Percentiles rank a stretch among this genome's conserved stretches.
phyloP scores from a whole-genome alignment of 2,329 filamentous ascomycete genomes.

The Aspergillus aculeatus region DNA sequence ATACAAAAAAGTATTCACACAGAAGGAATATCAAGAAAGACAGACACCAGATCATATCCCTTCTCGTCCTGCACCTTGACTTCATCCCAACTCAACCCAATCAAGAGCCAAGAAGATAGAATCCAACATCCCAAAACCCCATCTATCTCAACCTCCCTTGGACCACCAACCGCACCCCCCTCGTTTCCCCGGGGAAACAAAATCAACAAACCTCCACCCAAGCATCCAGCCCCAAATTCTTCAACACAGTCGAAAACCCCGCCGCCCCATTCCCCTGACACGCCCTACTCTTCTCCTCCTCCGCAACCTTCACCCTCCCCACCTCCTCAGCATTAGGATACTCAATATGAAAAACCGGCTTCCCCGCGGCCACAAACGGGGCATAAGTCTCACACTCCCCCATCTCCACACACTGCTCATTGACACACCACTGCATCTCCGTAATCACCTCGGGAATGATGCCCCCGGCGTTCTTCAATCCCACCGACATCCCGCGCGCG shows the following conservation, averaged over 20 bases:
- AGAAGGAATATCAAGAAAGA: neutral
- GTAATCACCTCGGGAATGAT: conserved; percentile 55
- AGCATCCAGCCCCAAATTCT: conserved; percentile 62
- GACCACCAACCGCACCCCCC: neutral
- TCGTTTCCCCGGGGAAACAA: neutral
- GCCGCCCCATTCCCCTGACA: conserved; percentile 50
- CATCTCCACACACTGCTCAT: conserved; percentile 66
- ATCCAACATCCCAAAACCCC: no score
- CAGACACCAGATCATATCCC: neutral
- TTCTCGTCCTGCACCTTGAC: no score
- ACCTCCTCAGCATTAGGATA: conserved; percentile 53
- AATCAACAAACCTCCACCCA: conserved; percentile 60
- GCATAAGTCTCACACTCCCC: conserved; percentile 59
- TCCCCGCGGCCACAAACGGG: conserved; percentile 58
- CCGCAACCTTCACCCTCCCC: conserved; percentile 35
- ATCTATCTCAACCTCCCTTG: no score
- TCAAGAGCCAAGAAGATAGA: no score
- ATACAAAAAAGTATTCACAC: neutral
- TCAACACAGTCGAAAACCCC: conserved; percentile 64
- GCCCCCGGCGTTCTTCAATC: conserved; percentile 66
- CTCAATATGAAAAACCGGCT: conserved; percentile 73
- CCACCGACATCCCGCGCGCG: conserved; percentile 57
- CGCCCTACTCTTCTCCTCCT: conserved; percentile 36
- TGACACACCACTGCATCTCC: conserved; percentile 64
- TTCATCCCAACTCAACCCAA: no score